phyloP scores from a whole-genome alignment of 1,284 basidiomycete species.

The Kalmanozyma brasiliensis region DNA sequence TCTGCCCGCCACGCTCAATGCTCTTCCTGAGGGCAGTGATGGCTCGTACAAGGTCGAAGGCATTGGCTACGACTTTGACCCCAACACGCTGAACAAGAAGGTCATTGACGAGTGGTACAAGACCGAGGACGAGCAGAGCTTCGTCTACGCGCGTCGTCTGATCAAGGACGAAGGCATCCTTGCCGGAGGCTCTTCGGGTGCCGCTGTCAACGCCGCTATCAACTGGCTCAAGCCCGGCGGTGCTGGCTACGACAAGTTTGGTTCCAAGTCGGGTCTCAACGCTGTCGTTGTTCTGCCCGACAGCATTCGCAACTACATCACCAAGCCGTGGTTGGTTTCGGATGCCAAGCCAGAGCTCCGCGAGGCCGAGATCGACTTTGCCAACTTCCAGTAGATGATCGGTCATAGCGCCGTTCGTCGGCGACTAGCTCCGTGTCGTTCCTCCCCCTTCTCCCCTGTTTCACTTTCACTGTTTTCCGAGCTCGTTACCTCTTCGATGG shows the following conservation, averaged over 20 bases:
- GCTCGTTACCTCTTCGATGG: slow-evolving; percentile 15
- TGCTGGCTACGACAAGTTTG: slow-evolving; percentile 75
- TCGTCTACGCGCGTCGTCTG: slow-evolving; percentile 78
- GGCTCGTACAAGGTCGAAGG: slow-evolving; percentile 85
- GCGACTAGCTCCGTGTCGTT: too few species aligned
- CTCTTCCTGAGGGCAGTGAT: slow-evolving; percentile 72
- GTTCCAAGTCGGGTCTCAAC: slow-evolving; percentile 79
- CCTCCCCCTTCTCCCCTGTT: neutral
- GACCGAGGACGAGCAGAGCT: slow-evolving; percentile 83
- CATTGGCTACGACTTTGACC: slow-evolving; percentile 75
- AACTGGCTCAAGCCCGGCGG: slow-evolving; percentile 76
- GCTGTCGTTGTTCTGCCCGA: slow-evolving; percentile 90
- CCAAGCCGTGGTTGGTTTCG: slow-evolving; percentile 73
- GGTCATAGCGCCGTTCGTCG: neutral
- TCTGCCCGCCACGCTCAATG: slow-evolving; percentile 76
- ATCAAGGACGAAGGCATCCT: slow-evolving; percentile 89
- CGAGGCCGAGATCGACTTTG: slow-evolving; percentile 48
- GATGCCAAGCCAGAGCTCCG: slow-evolving; percentile 46
- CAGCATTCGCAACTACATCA: slow-evolving; percentile 95
- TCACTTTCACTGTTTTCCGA: neutral
- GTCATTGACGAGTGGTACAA: slow-evolving; percentile 78
- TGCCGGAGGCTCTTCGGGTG: slow-evolving; percentile 91
- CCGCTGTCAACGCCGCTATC: slow-evolving; percentile 81
- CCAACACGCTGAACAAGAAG: slow-evolving; percentile 57
- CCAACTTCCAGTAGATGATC: slow-evolving; percentile 39